Percentiles rank a stretch among this genome's conserved stretches.
Evolutionary conservation across 139 green algal species (phyloP).

Genomic region (Yamagishiella unicocca): DNA sequence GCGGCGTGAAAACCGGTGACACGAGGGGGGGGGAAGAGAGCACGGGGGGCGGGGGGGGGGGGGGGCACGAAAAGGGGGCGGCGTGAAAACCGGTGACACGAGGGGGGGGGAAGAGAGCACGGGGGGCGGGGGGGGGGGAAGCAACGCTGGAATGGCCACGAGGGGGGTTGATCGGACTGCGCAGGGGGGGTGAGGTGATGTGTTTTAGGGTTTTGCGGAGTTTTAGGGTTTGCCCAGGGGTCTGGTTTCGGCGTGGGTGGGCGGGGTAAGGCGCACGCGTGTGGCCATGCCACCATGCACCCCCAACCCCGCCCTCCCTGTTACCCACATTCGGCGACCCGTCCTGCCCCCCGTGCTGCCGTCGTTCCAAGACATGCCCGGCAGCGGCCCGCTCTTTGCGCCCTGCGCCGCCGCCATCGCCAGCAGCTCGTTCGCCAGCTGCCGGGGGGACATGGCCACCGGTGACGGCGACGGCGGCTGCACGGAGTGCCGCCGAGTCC

Average conservation of each 20-base stretch:
- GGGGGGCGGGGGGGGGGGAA: not conserved
- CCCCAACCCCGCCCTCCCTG: not conserved
- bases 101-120: not conserved
- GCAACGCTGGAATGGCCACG: not conserved
- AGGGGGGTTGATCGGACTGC: too few species aligned
- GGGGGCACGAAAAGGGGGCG: not conserved
- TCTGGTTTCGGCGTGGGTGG: too few species aligned
- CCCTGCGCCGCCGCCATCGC: not conserved
- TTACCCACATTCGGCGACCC: not conserved
- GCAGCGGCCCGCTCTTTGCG: too few species aligned
- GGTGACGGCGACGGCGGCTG: not conserved
- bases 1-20: not conserved
- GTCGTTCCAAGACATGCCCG: too few species aligned
- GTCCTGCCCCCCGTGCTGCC: not conserved
- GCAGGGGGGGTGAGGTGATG: too few species aligned
- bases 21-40: not conserved
- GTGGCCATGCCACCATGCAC: not conserved
- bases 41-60: too few species aligned
- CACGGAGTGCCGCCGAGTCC: conserved; percentile 2
- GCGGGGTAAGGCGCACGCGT: too few species aligned
- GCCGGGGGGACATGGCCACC: not conserved
- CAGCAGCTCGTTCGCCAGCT: not conserved
- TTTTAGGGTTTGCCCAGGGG: too few species aligned
- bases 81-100: not conserved
- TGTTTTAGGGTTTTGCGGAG: too few species aligned